phyloP scores from a whole-genome alignment of 1,284 basidiomycete genomes.

The Butyriboletus appendiculatus region DNA sequence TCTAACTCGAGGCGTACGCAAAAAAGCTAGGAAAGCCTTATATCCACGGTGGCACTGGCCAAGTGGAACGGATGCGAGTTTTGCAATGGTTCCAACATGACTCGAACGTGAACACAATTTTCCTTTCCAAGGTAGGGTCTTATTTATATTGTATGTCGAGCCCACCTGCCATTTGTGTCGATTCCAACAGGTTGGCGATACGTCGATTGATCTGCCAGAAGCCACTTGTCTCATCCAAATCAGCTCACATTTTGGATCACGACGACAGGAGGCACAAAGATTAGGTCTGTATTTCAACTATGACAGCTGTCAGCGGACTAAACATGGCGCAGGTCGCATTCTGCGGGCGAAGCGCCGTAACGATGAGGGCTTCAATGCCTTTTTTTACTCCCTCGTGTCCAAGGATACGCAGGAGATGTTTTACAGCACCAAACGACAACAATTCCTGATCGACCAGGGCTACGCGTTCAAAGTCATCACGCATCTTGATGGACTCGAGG shows the following conservation, averaged over 20 bases:
- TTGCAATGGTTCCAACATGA: conserved; percentile 96
- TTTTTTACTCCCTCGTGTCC: conserved; percentile 98
- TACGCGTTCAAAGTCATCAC: conserved; percentile 99
- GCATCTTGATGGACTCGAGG: conserved; percentile 90
- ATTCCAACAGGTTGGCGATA: conserved; percentile 86
- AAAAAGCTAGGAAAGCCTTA: conserved; percentile 93
- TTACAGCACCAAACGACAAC: conserved; percentile 98
- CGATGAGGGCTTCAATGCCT: conserved; percentile 99
- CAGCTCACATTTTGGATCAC: conserved; percentile 99
- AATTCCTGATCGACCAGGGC: conserved; percentile 98
- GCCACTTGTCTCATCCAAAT: conserved; percentile 99
- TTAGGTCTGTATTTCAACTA: conserved; percentile 57
- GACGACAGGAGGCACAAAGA: conserved; percentile 96
- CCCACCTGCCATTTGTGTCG: conserved; percentile 16
- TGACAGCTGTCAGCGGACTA: conserved; percentile 19
- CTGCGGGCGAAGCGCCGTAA: conserved; percentile 96
- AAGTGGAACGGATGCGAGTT: conserved; percentile 95
- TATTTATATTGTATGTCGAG: conserved; percentile 6
- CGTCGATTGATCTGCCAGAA: conserved; percentile 98
- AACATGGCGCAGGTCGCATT: conserved; percentile 71
- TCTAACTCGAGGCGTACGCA: conserved; percentile 79
- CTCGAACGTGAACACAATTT: conserved; percentile 96
- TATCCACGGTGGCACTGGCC: conserved; percentile 96
- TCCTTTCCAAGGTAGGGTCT: conserved; percentile 84
- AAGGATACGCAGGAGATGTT: conserved; percentile 99